phyloP scores from a whole-genome alignment of 768 basidiomycete species.

The Arthromyces matolae region DNA sequence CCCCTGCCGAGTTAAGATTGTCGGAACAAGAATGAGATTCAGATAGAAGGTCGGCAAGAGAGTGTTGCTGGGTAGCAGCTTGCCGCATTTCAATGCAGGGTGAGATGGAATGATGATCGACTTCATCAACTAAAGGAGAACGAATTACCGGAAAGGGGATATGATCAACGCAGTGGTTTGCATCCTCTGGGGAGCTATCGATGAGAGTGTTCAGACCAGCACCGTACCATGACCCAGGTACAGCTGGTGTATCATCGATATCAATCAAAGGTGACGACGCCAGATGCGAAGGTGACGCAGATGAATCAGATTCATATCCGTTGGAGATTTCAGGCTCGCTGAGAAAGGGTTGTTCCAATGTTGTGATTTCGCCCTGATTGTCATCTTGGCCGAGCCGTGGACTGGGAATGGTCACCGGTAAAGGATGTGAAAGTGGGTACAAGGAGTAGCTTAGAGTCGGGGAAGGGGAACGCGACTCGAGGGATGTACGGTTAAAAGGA shows the following conservation, averaged over 20 bases:
- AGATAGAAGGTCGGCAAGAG: constrained; percentile 28
- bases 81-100: constrained; percentile 4
- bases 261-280: not conserved
- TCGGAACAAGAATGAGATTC: constrained; percentile 10
- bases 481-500: too few species aligned
- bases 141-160: not conserved
- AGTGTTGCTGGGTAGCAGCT: constrained; percentile 15
- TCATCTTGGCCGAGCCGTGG: too few species aligned
- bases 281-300: not conserved
- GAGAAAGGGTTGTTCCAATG: too few species aligned
- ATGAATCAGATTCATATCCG: too few species aligned
- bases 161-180: not conserved
- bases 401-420: too few species aligned
- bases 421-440: constrained; percentile 3
- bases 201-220: constrained; percentile 11
- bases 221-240: constrained; percentile 12
- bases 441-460: not conserved
- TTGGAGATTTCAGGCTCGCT: too few species aligned
- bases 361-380: too few species aligned
- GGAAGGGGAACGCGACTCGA: too few species aligned
- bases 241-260: not conserved
- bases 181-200: not conserved
- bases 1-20: too few species aligned
- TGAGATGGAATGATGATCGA: constrained; percentile 20
- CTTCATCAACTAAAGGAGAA: constrained; percentile 28